phyloP scores from a whole-genome alignment of 192 early-diverging fungal genomes.

The Coemansia sp. region DNA sequence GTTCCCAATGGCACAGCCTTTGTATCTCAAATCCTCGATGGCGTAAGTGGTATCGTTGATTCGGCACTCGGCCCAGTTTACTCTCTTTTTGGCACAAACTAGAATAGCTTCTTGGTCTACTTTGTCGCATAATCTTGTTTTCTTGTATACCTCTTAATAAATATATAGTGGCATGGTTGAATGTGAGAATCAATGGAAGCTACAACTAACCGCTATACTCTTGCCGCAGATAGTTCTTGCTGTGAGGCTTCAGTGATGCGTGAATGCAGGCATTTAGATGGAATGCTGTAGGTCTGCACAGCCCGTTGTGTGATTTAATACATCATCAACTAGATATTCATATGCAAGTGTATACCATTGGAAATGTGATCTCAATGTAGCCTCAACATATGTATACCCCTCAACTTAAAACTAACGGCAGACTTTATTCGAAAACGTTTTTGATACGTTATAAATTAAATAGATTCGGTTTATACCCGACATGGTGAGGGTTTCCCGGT shows the following conservation, averaged over 20 bases:
- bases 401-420: background rate
- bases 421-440: background rate
- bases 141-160: background rate
- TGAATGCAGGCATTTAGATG: background rate
- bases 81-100: conserved; percentile 29
- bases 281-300: too few relatives aligned
- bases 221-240: background rate
- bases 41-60: conserved; percentile 55
- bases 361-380: background rate
- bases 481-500: background rate
- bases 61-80: conserved; percentile 54
- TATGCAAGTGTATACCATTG: too few relatives aligned
- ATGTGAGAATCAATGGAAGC: too few relatives aligned
- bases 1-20: conserved; percentile 48
- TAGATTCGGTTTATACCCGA: background rate
- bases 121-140: background rate
- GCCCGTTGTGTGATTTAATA: background rate
- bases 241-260: background rate
- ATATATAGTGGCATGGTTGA: background rate
- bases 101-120: background rate
- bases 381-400: background rate
- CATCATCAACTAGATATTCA: background rate
- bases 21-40: conserved; percentile 41
- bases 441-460: background rate
- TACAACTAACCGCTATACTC: too few relatives aligned